Conservation (phyloP, 106 monocot genomes). For the Cymbidium sinense region DNA sequence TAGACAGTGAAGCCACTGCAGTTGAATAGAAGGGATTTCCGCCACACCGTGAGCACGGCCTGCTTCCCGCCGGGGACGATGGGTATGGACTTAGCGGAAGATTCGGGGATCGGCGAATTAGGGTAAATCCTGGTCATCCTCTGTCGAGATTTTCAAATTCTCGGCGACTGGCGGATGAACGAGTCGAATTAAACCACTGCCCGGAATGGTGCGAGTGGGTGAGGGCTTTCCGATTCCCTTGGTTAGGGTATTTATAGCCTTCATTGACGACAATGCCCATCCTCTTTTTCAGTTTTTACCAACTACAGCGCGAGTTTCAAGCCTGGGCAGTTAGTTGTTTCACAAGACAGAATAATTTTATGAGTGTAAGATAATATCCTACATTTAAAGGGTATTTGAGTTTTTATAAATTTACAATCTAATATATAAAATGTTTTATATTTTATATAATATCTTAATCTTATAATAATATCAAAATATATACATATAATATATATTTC, state of each 20-base stretch:
- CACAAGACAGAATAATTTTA: too few species aligned
- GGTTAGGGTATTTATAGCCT: background rate
- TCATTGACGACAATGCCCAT: background rate
- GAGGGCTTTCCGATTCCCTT: background rate
- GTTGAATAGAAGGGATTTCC: constrained; percentile 57
- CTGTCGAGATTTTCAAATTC: constrained; percentile 1
- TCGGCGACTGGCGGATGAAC: background rate
- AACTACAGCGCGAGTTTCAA: background rate
- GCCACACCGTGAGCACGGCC: constrained; percentile 51
- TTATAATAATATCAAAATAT: too few species aligned
- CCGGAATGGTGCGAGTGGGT: background rate
- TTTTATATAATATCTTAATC: too few species aligned
- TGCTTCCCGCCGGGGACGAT: constrained; percentile 7
- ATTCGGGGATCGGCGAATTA: constrained; percentile 9
- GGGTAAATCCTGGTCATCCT: constrained; percentile 52
- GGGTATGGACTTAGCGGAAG: constrained; percentile 15
- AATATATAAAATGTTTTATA: too few species aligned
- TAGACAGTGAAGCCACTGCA: constrained; percentile 57
- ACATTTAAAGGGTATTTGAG: too few species aligned
- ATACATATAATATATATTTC: too few species aligned
- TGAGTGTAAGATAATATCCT: too few species aligned
- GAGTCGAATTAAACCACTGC: background rate
- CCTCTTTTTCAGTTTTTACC: background rate
- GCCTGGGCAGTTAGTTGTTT: background rate
- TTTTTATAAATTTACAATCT: too few species aligned